These are phyloP conservation scores for Penicillium hesseltinei DNA, from an alignment of 2,329 filamentous ascomycete genomes.

Conservation along the genomic window DNA sequence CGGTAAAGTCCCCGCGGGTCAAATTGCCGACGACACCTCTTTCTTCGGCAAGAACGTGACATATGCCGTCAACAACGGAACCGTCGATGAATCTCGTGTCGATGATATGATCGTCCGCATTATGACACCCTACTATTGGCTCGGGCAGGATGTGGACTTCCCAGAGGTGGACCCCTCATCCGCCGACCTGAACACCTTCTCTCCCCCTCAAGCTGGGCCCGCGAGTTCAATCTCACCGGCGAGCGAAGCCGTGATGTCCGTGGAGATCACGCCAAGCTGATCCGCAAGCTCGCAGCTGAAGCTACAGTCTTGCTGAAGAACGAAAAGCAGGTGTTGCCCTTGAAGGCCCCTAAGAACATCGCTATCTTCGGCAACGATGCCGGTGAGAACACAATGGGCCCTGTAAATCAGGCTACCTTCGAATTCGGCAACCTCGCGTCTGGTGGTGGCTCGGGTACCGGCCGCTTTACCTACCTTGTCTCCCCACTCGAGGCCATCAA, in stretches of 20 bases:
- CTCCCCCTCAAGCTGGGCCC: conserved; percentile 15
- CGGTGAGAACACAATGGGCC: conserved; percentile 31
- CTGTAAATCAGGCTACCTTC: conserved; percentile 10
- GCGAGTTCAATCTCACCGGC: conserved; percentile 17
- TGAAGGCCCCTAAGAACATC: conserved; percentile 49
- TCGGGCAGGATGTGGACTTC: conserved; percentile 45
- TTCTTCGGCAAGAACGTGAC: conserved; percentile 24
- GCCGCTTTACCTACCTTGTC: conserved; percentile 26
- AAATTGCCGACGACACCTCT: background rate
- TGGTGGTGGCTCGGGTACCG: conserved; percentile 20
- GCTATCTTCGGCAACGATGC: conserved; percentile 54
- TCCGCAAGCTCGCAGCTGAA: conserved; percentile 71
- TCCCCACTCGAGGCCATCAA: conserved; percentile 32
- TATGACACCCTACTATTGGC: conserved; percentile 48
- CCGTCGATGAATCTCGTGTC: conserved; percentile 40
- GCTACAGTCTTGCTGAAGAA: conserved; percentile 71
- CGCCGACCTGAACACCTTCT: conserved; percentile 29
- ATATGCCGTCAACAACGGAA: conserved; percentile 38
- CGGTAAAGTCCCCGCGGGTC: conserved; percentile 32
- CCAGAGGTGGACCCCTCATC: conserved; percentile 26
- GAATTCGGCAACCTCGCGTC: conserved; percentile 19
- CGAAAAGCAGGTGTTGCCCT: conserved; percentile 47
- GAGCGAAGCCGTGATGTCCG: conserved; percentile 57
- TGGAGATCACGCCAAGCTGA: conserved; percentile 64
- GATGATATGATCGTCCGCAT: conserved; percentile 50